A percentile compares a stretch with the other conserved stretches of the same genome.
These are phyloP conservation scores for Hygrophoropsis aurantiaca DNA, from an alignment of 768 basidiomycete genomes.

Conservation along the genomic window DNA sequence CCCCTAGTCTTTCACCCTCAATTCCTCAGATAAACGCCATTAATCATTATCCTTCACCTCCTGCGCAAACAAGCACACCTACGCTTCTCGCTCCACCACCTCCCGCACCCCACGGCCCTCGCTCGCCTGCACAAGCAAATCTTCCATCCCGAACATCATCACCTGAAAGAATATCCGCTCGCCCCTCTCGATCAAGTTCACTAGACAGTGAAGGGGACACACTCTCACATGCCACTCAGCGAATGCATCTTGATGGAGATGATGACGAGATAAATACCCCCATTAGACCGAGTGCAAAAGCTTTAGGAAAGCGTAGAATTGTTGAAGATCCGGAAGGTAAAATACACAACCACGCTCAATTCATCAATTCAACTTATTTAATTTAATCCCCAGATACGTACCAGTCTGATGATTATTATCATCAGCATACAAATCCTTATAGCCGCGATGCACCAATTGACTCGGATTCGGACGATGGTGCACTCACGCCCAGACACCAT, in stretches of 20 bases:
- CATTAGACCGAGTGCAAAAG: slow-evolving; percentile 79
- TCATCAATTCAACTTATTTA: slow-evolving; percentile 1
- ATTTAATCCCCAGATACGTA: slow-evolving; percentile 38
- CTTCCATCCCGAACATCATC: slow-evolving; percentile 69
- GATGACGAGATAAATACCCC: slow-evolving; percentile 38
- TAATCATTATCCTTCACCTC: slow-evolving; percentile 13
- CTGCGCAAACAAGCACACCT: slow-evolving; percentile 26
- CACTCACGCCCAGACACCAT: slow-evolving; percentile 37
- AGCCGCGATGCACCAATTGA: slow-evolving; percentile 36
- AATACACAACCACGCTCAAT: slow-evolving; percentile 19
- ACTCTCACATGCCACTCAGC: slow-evolving; percentile 26
- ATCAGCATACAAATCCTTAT: slow-evolving; percentile 34
- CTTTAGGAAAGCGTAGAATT: slow-evolving; percentile 79
- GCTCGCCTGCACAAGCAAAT: slow-evolving; percentile 49
- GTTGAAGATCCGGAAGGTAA: slow-evolving; percentile 50
- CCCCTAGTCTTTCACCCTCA: slow-evolving; percentile 24
- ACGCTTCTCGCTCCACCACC: slow-evolving; percentile 62
- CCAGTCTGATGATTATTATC: slow-evolving; percentile 59
- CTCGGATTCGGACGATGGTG: slow-evolving; percentile 50
- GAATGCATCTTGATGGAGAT: slow-evolving; percentile 26
- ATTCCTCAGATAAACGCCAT: slow-evolving; percentile 9
- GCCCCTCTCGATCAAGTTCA: slow-evolving; percentile 20
- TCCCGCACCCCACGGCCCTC: slow-evolving; percentile 70
- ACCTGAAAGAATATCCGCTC: slow-evolving; percentile 43
- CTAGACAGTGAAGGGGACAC: slow-evolving; percentile 20